These are phyloP conservation scores for Chrysanthemum makinoi DNA, from an alignment of 129 eudicot species.

Conservation along the genomic window DNA sequence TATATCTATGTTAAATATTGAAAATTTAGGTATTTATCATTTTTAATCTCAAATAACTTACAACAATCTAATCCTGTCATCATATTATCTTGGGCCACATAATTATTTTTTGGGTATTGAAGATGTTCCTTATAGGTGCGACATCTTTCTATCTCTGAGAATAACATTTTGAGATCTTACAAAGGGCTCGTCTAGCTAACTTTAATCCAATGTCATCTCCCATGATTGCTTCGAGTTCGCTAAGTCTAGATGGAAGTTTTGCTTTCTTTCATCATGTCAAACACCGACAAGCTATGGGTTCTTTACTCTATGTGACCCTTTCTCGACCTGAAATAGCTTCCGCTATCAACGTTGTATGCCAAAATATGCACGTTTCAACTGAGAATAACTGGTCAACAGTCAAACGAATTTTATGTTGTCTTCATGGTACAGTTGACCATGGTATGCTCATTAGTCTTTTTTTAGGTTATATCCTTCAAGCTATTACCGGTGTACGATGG, in stretches of 20 bases:
- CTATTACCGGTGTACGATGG: not conserved
- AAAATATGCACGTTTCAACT: not conserved
- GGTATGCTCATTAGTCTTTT: not conserved
- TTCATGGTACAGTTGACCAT: not conserved
- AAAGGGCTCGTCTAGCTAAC: not conserved
- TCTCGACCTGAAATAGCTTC: not conserved
- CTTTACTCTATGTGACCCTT: not conserved
- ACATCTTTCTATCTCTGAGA: not conserved
- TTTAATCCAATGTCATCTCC: not conserved
- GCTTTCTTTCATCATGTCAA: not conserved
- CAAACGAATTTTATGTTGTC: not conserved
- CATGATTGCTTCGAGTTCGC: not conserved
- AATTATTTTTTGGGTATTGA: not conserved
- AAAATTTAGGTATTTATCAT: no score
- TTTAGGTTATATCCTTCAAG: not conserved
- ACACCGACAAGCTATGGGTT: not conserved
- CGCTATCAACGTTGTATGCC: not conserved
- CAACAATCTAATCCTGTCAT: not conserved
- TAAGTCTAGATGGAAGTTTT: not conserved
- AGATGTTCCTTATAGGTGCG: not conserved
- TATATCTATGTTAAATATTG: no score
- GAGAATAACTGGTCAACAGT: not conserved
- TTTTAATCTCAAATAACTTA: no score
- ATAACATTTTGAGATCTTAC: not conserved
- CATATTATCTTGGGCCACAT: not conserved